Conservation (phyloP, 768 basidiomycete genomes). For the Galerina sulciceps region DNA sequence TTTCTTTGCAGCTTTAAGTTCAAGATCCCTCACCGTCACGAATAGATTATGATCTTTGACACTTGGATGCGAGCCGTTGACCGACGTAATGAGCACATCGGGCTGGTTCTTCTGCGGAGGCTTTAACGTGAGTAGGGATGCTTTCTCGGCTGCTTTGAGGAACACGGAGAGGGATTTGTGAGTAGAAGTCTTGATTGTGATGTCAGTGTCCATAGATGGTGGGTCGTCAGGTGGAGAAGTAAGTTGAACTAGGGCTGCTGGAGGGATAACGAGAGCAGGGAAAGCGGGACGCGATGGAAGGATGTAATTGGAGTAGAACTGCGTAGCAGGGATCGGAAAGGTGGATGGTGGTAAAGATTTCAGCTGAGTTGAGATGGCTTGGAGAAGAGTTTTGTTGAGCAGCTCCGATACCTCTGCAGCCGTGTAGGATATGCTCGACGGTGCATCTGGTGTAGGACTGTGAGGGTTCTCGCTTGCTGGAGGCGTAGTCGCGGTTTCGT, state of each 20-base stretch:
- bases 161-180: constrained; percentile 85
- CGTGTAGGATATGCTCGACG: constrained; percentile 26
- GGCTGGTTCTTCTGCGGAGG: constrained; percentile 57
- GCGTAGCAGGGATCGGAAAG: constrained; percentile 79
- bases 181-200: constrained; percentile 79
- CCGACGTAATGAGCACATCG: constrained; percentile 56
- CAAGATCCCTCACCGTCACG: constrained; percentile 68
- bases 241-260: not conserved
- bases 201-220: constrained; percentile 42
- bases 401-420: constrained; percentile 57
- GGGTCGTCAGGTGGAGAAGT: constrained; percentile 8
- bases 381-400: constrained; percentile 65
- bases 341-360: constrained; percentile 48
- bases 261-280: constrained; percentile 41
- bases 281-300: constrained; percentile 82
- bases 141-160: constrained; percentile 78
- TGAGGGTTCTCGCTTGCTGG: constrained; percentile 9
- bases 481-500: constrained; percentile 12
- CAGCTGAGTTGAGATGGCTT: constrained; percentile 61
- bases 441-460: constrained; percentile 6
- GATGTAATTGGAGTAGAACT: constrained; percentile 76
- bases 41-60: constrained; percentile 56
- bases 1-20: constrained; percentile 63
- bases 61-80: constrained; percentile 60
- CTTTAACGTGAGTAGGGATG: constrained; percentile 73